Conservation (phyloP, 1,284 basidiomycete genomes). For the Sanghuangporus baumii region DNA sequence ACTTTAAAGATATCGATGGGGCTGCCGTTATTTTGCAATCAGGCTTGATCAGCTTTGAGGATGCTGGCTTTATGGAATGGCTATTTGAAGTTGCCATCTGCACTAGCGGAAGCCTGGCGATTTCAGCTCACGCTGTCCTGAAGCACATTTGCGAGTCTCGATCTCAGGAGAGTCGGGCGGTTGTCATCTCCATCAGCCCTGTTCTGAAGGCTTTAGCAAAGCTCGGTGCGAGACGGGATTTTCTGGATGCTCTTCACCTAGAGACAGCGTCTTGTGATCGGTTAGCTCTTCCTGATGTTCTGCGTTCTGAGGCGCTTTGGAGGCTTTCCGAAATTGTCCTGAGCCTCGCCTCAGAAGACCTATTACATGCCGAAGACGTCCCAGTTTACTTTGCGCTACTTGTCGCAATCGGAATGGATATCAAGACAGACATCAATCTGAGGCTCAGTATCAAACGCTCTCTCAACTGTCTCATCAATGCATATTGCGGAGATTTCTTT, state of each 20-base stretch:
- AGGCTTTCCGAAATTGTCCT: not conserved
- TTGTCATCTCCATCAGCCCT: not conserved
- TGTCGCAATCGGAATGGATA: slow-evolving; percentile 49
- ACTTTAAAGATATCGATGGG: slow-evolving; percentile 3
- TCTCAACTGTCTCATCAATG: slow-evolving; percentile 40
- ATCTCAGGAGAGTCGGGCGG: not conserved
- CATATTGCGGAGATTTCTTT: slow-evolving; percentile 28
- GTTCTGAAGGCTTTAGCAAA: not conserved
- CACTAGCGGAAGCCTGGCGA: not conserved
- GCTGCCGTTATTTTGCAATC: not conserved
- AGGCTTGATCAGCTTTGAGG: not conserved
- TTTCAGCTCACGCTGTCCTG: not conserved
- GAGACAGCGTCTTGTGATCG: not conserved
- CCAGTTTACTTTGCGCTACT: slow-evolving; percentile 46
- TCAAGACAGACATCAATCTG: slow-evolving; percentile 37
- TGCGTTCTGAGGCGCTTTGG: not conserved
- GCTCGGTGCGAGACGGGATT: slow-evolving; percentile 1
- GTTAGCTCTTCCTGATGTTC: not conserved
- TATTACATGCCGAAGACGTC: slow-evolving; percentile 36
- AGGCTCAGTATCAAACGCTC: slow-evolving; percentile 39
- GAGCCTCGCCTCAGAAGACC: not conserved
- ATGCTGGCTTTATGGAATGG: slow-evolving; percentile 9
- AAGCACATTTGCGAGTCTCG: not conserved
- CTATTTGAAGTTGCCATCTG: slow-evolving; percentile 14
- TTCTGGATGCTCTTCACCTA: not conserved